Base-by-base conservation (phyloP, 345 rosid species). In the Eucalyptus regnans region DNA sequence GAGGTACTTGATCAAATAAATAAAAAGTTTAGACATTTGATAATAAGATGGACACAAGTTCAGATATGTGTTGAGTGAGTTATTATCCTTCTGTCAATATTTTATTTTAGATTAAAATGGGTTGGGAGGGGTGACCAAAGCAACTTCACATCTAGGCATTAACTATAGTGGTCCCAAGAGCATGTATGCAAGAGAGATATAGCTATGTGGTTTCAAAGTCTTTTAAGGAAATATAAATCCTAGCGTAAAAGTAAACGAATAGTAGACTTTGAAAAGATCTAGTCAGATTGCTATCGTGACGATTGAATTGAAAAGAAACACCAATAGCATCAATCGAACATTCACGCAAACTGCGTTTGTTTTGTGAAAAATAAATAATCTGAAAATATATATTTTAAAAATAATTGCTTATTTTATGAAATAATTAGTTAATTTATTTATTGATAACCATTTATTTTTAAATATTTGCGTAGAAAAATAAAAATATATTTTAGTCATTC, bases 301-400 rank as follows among this genome's bases (percentile, higher is more conserved):
- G 3, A 56, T 56, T 56, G 29, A 23, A 23, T 56, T 9, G 62
- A 10, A 56, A 56, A 56, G 62, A 56, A 56, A 23, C 29, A 56
- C 62, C 29, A 56, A 56, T 23, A 56, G 29, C 62, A 23, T 25
- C 12, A 9, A 56, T 23, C 0, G 13, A 56, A 10, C 62, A 56
- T 0, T 56, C 23, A 56, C 13, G 3, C 1, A 23, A 56, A 22
- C 0, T 56, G 6, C 0, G 1, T 56, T 56, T 23, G 29, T 56
- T 56, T 56, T 4, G 62, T 56, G 29, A 56, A 56, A 56, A 56
- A 56, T 56, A 25, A 56, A 56, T 22, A 25, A 9, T 56, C 0
- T 56, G 13, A 56, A 56, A 0, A 56, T 2, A 52, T 52, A 52
- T 56, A 56, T 9, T 4, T 23, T 23, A 56, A 23, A 52, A 56